These are phyloP conservation scores for Tricholoma sp. DNA, from an alignment of 768 basidiomycete species.

Conservation along the genomic window DNA sequence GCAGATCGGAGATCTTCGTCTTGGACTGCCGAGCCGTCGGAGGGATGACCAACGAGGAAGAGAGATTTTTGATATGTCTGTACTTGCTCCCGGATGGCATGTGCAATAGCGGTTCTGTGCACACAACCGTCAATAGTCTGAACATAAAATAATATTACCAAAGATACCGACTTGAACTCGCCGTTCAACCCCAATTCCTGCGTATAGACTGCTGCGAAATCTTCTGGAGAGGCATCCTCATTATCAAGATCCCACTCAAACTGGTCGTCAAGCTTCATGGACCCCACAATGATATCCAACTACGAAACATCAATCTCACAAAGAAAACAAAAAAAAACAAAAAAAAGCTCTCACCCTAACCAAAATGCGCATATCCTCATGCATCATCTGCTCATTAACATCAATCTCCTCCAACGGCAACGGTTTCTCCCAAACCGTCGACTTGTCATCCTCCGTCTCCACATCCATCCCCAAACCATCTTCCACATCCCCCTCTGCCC, in stretches of 20 bases:
- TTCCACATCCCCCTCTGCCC: slow-evolving; percentile 33
- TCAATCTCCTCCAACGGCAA: slow-evolving; percentile 58
- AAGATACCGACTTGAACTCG: slow-evolving; percentile 76
- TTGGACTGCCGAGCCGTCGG: slow-evolving; percentile 69
- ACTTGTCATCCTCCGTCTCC: slow-evolving; percentile 17
- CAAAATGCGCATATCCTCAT: slow-evolving; percentile 87
- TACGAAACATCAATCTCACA: slow-evolving; percentile 25
- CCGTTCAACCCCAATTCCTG: slow-evolving; percentile 85
- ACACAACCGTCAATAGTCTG: background rate
- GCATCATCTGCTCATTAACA: slow-evolving; percentile 56
- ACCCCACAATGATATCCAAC: slow-evolving; percentile 94
- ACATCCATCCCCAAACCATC: slow-evolving; percentile 21
- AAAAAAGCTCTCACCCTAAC: slow-evolving; percentile 70
- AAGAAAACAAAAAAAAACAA: background rate
- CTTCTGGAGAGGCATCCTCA: slow-evolving; percentile 76
- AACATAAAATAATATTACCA: background rate
- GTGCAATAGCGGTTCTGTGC: slow-evolving; percentile 85
- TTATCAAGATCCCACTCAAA: slow-evolving; percentile 98
- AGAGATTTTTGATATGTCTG: slow-evolving; percentile 89
- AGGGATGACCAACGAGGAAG: slow-evolving; percentile 83
- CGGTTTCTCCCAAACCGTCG: slow-evolving; percentile 30
- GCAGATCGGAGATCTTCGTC: slow-evolving; percentile 91
- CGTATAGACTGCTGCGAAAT: slow-evolving; percentile 84
- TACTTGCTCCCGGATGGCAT: slow-evolving; percentile 93
- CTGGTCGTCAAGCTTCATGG: slow-evolving; percentile 90